Conservation (phyloP, 2,329 filamentous ascomycete genomes). For the Monosporascus sp. region DNA sequence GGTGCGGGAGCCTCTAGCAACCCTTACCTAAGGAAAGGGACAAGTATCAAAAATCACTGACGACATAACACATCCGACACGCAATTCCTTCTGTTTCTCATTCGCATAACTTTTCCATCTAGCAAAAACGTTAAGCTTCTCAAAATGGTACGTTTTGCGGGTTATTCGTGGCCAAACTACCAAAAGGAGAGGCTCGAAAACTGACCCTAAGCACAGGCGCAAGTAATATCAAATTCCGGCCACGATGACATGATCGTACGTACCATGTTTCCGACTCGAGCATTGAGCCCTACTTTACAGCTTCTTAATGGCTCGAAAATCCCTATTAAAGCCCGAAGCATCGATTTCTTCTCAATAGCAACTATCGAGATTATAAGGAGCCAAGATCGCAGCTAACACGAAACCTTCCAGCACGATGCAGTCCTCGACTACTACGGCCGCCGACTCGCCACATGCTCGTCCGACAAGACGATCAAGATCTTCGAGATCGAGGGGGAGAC, state of each 20-base stretch:
- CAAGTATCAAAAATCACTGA: too few relatives aligned
- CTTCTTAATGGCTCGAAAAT: too few relatives aligned
- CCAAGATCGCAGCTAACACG: slow-evolving; percentile 14
- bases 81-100: too few relatives aligned
- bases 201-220: slow-evolving; percentile 34
- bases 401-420: slow-evolving; percentile 72
- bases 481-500: slow-evolving; percentile 95
- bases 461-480: slow-evolving; percentile 98
- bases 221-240: slow-evolving; percentile 78
- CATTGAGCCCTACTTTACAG: too few relatives aligned
- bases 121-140: too few relatives aligned
- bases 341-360: too few relatives aligned
- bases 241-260: slow-evolving; percentile 99
- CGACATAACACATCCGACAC: too few relatives aligned
- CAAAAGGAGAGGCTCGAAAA: background rate
- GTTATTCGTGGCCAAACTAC: background rate
- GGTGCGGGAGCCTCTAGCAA: too few relatives aligned
- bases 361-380: slow-evolving; percentile 2
- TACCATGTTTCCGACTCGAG: background rate
- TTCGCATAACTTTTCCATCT: too few relatives aligned
- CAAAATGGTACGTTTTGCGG: too few relatives aligned
- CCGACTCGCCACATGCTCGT: slow-evolving; percentile 92
- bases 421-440: slow-evolving; percentile 98
- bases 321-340: too few relatives aligned
- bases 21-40: too few relatives aligned